These are phyloP conservation scores for Saksenaea oblongispora DNA, from an alignment of 371 early-diverging fungal genomes.

Conservation along the genomic window DNA sequence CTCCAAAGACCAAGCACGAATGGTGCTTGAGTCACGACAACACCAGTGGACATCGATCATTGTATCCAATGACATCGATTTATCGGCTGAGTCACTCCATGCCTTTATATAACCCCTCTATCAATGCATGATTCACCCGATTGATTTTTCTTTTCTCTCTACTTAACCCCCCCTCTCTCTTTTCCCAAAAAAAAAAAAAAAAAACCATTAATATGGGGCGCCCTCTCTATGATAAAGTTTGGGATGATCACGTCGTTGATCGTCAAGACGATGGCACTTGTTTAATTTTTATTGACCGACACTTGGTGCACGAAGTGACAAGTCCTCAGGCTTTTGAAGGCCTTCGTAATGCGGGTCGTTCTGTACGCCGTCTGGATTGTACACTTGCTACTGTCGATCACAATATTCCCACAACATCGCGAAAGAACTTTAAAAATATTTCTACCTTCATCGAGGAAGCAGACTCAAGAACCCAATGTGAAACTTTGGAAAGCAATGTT, in stretches of 20 bases:
- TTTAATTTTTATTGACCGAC: constrained; percentile 71
- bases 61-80: not conserved
- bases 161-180: constrained; percentile 4
- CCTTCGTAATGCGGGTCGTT: constrained; percentile 57
- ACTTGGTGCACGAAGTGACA: constrained; percentile 72
- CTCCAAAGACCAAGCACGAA: not conserved
- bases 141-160: constrained; percentile 6
- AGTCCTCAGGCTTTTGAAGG: constrained; percentile 73
- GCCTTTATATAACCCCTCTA: not conserved
- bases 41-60: not conserved
- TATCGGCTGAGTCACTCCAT: not conserved
- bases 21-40: not conserved
- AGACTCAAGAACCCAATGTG: constrained; percentile 65
- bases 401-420: constrained; percentile 65
- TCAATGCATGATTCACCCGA: constrained; percentile 3
- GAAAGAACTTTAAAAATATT: constrained; percentile 58
- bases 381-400: constrained; percentile 76
- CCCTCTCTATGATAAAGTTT: constrained; percentile 54
- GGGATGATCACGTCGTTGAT: constrained; percentile 50
- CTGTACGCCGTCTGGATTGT: constrained; percentile 65
- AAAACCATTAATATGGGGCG: constrained; percentile 37
- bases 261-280: constrained; percentile 60
- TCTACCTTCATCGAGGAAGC: constrained; percentile 62
- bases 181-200: no score
- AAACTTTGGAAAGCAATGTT: constrained; percentile 68